A percentile compares a stretch with the other conserved stretches of the same genome.
phyloP scores from a whole-genome alignment of 2,329 filamentous ascomycete genomes.

The Aspergillus ruber region DNA sequence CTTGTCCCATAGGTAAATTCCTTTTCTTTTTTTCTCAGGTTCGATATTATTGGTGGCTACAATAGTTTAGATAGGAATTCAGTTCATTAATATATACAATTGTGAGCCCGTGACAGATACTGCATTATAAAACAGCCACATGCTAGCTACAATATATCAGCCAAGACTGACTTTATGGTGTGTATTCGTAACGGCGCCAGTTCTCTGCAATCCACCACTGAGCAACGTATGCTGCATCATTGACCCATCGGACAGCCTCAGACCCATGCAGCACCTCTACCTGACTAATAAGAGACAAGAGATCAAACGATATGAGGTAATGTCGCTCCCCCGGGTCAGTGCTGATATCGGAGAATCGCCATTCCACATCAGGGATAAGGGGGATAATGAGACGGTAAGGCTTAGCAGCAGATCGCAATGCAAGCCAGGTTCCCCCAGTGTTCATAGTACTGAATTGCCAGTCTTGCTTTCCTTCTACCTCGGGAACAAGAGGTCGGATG shows the following conservation, averaged over 20 bases:
- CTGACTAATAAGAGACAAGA: constrained; percentile 12
- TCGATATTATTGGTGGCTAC: too few species aligned
- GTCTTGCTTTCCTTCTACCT: constrained; percentile 15
- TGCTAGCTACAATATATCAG: too few species aligned
- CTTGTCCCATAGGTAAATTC: too few species aligned
- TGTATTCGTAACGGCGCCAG: constrained; percentile 20
- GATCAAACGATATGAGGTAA: constrained; percentile 11
- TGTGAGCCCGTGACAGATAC: too few species aligned
- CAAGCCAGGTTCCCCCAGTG: constrained; percentile 26
- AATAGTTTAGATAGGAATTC: too few species aligned
- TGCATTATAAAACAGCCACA: too few species aligned
- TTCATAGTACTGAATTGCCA: constrained; percentile 34
- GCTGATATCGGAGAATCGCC: constrained; percentile 25
- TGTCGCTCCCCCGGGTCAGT: constrained; percentile 9
- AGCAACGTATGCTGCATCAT: constrained; percentile 20
- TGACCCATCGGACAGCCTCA: constrained; percentile 15
- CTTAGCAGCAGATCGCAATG: constrained; percentile 23
- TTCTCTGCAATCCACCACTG: constrained; percentile 26
- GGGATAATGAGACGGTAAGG: constrained; percentile 27
- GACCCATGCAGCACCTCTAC: constrained; percentile 14
- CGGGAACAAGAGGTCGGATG: constrained; percentile 20
- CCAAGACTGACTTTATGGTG: not conserved
- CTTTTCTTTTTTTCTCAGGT: too few species aligned
- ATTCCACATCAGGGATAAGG: constrained; percentile 25
- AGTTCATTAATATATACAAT: too few species aligned